Base-by-base conservation (phyloP, 1,284 basidiomycete genomes). In the Ganoderma sp. region DNA sequence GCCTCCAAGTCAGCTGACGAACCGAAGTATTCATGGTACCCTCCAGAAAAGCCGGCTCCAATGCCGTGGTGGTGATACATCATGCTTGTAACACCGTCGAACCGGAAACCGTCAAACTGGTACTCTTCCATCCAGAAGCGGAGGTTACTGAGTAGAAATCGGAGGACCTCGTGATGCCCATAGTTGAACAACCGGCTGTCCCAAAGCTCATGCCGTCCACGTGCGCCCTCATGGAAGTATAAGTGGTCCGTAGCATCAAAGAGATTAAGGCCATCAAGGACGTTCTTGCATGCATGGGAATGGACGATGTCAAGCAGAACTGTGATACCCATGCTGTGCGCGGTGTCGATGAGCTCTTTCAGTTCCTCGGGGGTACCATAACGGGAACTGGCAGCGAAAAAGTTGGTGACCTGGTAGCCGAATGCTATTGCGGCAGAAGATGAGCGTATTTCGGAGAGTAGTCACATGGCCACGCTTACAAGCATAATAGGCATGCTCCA, bases 401-500 rank as follows among this genome's bases (percentile, higher is more conserved):
- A 99, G 80, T 88, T 97, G 39, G 96, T 98, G 12, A 99, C 91
- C 81, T 99, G 97, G 80, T 99, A 99, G 17, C 97, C 97, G 76
- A 99, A 99, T 1, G 96, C 96, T 92, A 73, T 66, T 34, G 57
- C 4, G 22, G 66, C 2, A 2, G 41, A 68, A 22, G 69, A 71
- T 67, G 22, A 72, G 67, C 48, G 0, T 12, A 66, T 50, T 57
- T 45, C 65, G 52, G 50, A 52, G 73, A 63, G 52, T 28, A 45
- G 32, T 58, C 12, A 60, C 25, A 50, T 43, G 5, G 6, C 82
- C 0, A 19, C 15, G 25, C 92, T 76, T 73, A 95, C 94, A 97
- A 71, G 97, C 97, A 81, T 99, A 99, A 81, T 99, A 99, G 3
- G 97, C 94, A 76, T 99, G 97, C 79, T 99, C 96, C 94, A 98